Conservation (phyloP, 768 basidiomycete genomes). For the Boletus reticulatus region DNA sequence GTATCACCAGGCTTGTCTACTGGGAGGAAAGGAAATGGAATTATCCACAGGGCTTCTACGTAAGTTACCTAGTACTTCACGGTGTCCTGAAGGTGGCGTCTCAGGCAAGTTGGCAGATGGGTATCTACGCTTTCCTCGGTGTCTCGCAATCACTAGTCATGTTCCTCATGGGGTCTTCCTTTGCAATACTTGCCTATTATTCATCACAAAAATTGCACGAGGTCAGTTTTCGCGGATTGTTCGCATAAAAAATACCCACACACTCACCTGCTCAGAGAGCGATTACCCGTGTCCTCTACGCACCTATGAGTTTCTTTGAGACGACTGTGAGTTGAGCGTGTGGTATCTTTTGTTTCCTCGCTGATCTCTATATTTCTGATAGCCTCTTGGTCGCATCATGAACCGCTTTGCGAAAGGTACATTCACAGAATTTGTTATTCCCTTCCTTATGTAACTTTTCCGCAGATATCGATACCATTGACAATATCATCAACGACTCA, state of each 20-base stretch:
- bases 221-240: conserved; percentile 32
- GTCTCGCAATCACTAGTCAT: conserved; percentile 63
- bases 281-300: conserved; percentile 70
- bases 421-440: neutral
- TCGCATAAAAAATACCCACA: neutral
- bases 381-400: conserved; percentile 85
- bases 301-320: conserved; percentile 90
- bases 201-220: conserved; percentile 70
- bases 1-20: conserved; percentile 63
- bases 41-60: conserved; percentile 66
- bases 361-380: conserved; percentile 9
- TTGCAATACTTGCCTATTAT: conserved; percentile 71
- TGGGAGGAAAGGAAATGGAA: conserved; percentile 58
- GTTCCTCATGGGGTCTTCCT: conserved; percentile 64
- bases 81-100: conserved; percentile 27
- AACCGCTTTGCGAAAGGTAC: conserved; percentile 84
- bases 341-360: neutral
- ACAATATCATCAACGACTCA: conserved; percentile 73
- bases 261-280: conserved; percentile 42
- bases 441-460: neutral
- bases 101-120: conserved; percentile 53
- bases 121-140: conserved; percentile 74
- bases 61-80: conserved; percentile 31
- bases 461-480: conserved; percentile 73
- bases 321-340: conserved; percentile 52